Base-by-base conservation (phyloP, 805 yeast species). In the Zygoascus bituminiphila region DNA sequence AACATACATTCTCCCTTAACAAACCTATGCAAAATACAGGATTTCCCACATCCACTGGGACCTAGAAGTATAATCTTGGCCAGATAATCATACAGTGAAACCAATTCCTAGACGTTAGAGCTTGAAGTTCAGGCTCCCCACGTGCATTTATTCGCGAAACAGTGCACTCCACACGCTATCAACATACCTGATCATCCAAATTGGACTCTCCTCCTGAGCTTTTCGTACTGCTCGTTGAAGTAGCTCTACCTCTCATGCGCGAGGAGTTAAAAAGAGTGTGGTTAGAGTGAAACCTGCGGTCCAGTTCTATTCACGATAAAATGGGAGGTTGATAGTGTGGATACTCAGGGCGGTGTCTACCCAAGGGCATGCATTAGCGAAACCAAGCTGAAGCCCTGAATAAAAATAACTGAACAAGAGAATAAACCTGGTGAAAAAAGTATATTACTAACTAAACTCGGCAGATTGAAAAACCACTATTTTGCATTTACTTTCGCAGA, bases 31-130 rank as follows among this genome's bases (percentile, higher is more conserved):
- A 72, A 57, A 31, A 72, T 58, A 35, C 75, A 72, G 14, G 76
- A 71, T 56, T 72, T 72, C 47, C 76, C 76, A 40, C 70, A 65
- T 42, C 76, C 76, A 7, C 74, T 68, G 19, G 76, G 71, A 9
- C 76, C 76, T 53, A 73, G 65, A 31, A 72, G 57, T 29, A 66
- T 67, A 42, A 66, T 60, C 46, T 66, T 66, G 39, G 70, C 68
- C 26, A 66, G 57, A 47, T 66, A 66, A 49, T 66, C 71, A 46
- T 66, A 66, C 45, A 55, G 35, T 14, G 47, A 43, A 39, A 49
- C 57, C 39, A 55, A 49, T 44, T 55, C 59, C 56, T 55, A 39
- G 7, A 20, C 36, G 20, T 29, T 20, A 29, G 33, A n/a, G n/a
- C 33, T 40, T 42, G n/a, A n/a, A 47, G 50, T 31, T 31, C 20